Conservation (phyloP, 257 asterid genomes). For the Solanum infundibuliforme region DNA sequence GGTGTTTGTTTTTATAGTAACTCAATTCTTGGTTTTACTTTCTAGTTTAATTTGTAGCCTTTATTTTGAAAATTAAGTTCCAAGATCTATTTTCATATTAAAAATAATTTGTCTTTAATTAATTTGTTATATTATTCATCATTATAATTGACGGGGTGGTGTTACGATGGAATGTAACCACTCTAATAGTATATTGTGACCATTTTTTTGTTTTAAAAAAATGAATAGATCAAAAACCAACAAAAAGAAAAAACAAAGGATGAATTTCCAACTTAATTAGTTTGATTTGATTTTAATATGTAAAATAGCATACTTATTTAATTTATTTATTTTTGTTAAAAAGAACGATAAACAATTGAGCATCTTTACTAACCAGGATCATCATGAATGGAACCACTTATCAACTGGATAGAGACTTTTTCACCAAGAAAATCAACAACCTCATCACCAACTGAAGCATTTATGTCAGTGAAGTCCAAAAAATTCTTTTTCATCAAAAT, state of each 20-base stretch:
- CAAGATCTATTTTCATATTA: not conserved
- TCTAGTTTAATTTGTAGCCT: not conserved
- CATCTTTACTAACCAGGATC: not conserved
- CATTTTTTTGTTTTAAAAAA: too few relatives aligned
- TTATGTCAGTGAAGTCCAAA: not conserved
- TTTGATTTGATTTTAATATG: not conserved
- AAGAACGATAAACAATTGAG: not conserved
- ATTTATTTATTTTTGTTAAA: too few relatives aligned
- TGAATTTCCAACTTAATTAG: not conserved
- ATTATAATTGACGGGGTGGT: not conserved
- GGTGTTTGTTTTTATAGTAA: not conserved
- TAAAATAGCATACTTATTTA: not conserved
- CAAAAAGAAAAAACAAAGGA: not conserved
- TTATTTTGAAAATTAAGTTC: not conserved
- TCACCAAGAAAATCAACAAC: slow-evolving; percentile 7
- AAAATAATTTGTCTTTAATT: too few relatives aligned
- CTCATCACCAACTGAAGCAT: slow-evolving; percentile 5
- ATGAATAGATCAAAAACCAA: not conserved
- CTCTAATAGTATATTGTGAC: not conserved
- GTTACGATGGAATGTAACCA: not conserved
- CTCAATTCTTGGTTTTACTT: not conserved
- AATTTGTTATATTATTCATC: too few relatives aligned
- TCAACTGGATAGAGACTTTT: not conserved
- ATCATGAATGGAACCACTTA: not conserved
- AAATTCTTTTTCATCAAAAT: slow-evolving; percentile 9